These are phyloP conservation scores for Fusarium mangiferae DNA, from an alignment of 2,329 filamentous ascomycete genomes.

Conservation along the genomic window DNA sequence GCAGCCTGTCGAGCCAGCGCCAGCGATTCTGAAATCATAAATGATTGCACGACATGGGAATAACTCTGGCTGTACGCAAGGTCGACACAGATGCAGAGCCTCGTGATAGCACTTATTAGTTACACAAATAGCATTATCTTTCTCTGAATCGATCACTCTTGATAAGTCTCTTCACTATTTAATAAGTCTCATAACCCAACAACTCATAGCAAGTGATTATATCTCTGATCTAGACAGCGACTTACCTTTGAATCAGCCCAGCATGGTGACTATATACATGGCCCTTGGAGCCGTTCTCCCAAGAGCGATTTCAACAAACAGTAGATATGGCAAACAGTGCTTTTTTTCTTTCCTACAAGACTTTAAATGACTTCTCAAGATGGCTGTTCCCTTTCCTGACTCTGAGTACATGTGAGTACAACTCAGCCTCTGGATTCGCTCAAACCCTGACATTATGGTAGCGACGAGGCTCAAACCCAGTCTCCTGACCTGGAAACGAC, in stretches of 20 bases:
- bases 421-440: not conserved
- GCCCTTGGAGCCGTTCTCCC: no score
- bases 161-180: not conserved
- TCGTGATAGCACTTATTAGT: not conserved
- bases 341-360: no score
- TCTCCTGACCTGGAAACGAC: no score
- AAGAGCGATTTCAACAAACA: no score
- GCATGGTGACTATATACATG: not conserved
- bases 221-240: not conserved
- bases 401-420: not conserved
- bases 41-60: no score
- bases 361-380: not conserved
- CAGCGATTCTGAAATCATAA: not conserved
- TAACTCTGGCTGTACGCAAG: not conserved
- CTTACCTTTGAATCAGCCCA: conserved; percentile 29
- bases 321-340: no score
- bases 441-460: not conserved
- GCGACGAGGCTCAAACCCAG: not conserved
- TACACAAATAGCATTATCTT: not conserved
- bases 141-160: not conserved
- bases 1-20: not conserved
- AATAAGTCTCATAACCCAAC: not conserved
- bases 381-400: not conserved
- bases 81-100: not conserved
- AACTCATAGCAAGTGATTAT: not conserved